Percentiles rank a stretch among this genome's conserved stretches.
phyloP scores from a whole-genome alignment of 176 grass and related monocot species.

The Aegilops speltoides region DNA sequence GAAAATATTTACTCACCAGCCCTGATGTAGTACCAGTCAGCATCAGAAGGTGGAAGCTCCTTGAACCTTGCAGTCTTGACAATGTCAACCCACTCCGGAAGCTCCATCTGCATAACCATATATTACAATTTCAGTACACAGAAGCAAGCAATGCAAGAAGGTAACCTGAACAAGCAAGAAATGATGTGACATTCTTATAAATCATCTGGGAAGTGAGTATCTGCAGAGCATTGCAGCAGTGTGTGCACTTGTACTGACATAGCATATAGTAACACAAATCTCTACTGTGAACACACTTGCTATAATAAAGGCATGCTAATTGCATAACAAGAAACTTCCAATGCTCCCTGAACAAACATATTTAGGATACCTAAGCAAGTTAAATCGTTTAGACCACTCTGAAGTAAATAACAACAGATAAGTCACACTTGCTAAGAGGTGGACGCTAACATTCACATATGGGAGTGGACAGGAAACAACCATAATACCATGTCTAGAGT shows the following conservation, averaged over 20 bases:
- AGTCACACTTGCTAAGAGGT: background rate
- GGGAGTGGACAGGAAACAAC: background rate
- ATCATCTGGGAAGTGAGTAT: background rate
- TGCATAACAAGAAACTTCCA: background rate
- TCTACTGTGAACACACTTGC: background rate
- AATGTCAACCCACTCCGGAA: constrained; percentile 80
- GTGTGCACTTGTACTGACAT: no score
- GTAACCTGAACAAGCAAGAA: background rate
- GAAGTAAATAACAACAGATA: background rate
- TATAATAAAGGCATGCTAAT: background rate
- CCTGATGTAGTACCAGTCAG: constrained; percentile 82
- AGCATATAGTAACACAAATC: background rate
- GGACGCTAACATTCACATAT: background rate
- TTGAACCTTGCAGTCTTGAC: constrained; percentile 84
- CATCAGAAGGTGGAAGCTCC: constrained; percentile 69
- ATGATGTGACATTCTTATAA: background rate
- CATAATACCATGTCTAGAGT: background rate
- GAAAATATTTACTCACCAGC: constrained; percentile 43
- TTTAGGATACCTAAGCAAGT: background rate
- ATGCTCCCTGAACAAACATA: no score
- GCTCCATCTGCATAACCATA: constrained; percentile 57
- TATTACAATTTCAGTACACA: background rate
- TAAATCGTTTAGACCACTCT: background rate
- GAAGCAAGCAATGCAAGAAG: background rate
- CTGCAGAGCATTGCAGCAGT: background rate